These are phyloP conservation scores for Neoboletus magnificus DNA, from an alignment of 768 basidiomycete genomes.

Conservation along the genomic window DNA sequence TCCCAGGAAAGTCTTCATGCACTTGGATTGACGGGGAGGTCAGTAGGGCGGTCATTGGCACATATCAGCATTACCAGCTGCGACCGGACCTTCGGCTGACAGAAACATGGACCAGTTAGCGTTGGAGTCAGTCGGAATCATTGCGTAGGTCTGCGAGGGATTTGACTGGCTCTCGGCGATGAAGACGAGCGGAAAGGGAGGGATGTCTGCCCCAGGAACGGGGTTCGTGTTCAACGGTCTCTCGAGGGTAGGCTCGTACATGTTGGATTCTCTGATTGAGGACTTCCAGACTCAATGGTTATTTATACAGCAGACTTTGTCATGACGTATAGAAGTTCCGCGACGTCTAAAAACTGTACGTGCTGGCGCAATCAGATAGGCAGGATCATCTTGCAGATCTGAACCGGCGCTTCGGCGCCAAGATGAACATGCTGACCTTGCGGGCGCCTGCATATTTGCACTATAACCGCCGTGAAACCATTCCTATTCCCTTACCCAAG, in stretches of 20 bases:
- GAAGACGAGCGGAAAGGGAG: too few species aligned
- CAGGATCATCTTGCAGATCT: too few species aligned
- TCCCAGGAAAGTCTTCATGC: not conserved
- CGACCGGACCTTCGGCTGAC: not conserved
- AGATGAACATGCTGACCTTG: too few species aligned
- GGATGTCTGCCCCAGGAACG: not conserved
- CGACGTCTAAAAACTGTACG: too few species aligned
- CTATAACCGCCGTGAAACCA: too few species aligned
- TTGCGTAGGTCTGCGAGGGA: not conserved
- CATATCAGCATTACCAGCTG: not conserved
- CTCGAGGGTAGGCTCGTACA: constrained; percentile 1
- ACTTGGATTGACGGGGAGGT: not conserved
- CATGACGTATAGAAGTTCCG: not conserved
- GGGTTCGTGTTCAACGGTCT: not conserved
- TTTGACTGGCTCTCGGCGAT: not conserved
- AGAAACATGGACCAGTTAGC: not conserved
- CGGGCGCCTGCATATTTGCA: too few species aligned
- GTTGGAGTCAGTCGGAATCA: not conserved
- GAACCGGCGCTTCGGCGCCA: too few species aligned
- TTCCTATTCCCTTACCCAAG: too few species aligned
- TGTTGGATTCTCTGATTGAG: not conserved
- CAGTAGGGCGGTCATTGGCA: not conserved
- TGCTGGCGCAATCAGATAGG: too few species aligned
- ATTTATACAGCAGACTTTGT: not conserved
- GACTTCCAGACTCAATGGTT: not conserved